phyloP scores from a whole-genome alignment of 495 filamentous ascomycete genomes.

The Lophiostoma macrostomum region DNA sequence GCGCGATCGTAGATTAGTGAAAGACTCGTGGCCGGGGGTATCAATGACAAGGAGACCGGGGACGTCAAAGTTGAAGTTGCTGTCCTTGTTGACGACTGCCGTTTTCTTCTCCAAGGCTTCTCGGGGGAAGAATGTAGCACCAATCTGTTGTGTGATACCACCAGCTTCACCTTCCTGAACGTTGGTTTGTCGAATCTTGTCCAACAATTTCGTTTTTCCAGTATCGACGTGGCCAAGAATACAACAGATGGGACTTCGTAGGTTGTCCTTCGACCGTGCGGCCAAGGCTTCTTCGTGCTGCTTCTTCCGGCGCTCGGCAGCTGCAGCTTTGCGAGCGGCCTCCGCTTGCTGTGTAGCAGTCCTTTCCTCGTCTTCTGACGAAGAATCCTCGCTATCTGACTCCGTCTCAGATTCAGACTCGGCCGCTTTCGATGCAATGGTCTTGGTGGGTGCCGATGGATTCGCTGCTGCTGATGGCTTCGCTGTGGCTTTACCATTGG shows the following conservation, averaged over 20 bases:
- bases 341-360: constrained; percentile 66
- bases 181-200: constrained; percentile 98
- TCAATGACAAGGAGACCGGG: constrained; percentile 97
- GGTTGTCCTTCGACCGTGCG: constrained; percentile 87
- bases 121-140: constrained; percentile 98
- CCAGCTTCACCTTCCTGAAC: constrained; percentile 99
- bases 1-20: constrained; percentile 93
- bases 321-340: constrained; percentile 77
- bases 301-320: constrained; percentile 82
- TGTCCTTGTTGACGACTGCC: constrained; percentile 84
- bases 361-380: constrained; percentile 64
- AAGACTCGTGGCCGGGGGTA: constrained; percentile 99
- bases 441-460: constrained; percentile 10
- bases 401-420: constrained; percentile 46
- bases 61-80: constrained; percentile 92
- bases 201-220: constrained; percentile 96
- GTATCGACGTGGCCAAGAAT: constrained; percentile 99
- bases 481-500: constrained; percentile 9
- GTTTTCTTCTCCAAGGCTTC: constrained; percentile 92
- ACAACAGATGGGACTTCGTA: constrained; percentile 98
- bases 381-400: constrained; percentile 54
- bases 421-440: constrained; percentile 40
- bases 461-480: constrained; percentile 6
- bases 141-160: constrained; percentile 99
- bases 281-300: constrained; percentile 88